Evolutionary conservation across 1,284 basidiomycete species (phyloP).

Genomic region (Jaminaea rosea): DNA sequence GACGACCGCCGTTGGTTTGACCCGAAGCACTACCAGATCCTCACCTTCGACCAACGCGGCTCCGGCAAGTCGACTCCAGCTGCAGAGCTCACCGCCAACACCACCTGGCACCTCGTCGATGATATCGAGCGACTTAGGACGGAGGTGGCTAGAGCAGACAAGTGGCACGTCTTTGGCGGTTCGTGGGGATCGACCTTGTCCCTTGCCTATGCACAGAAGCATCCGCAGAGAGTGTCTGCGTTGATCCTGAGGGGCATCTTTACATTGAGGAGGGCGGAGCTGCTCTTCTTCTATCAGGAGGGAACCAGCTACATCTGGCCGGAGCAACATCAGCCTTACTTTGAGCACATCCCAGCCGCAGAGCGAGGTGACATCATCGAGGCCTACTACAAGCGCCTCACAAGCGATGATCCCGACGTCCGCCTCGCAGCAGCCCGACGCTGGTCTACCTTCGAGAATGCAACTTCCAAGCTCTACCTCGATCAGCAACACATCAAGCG

Average conservation of each 20-base stretch:
- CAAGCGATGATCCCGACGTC: slow-evolving; percentile 62
- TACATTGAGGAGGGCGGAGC: slow-evolving; percentile 68
- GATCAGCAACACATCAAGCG: slow-evolving; percentile 25
- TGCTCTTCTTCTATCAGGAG: slow-evolving; percentile 85
- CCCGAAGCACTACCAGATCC: slow-evolving; percentile 33
- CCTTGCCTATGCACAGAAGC: slow-evolving; percentile 74
- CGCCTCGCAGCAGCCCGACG: slow-evolving; percentile 68
- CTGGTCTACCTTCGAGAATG: slow-evolving; percentile 54
- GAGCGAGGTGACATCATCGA: slow-evolving; percentile 70
- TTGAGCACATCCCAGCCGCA: slow-evolving; percentile 67
- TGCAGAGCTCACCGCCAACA: slow-evolving; percentile 74
- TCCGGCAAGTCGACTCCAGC: slow-evolving; percentile 75
- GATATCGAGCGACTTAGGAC: slow-evolving; percentile 76
- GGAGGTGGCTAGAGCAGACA: slow-evolving; percentile 52
- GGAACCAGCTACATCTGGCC: slow-evolving; percentile 51
- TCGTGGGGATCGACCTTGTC: slow-evolving; percentile 74
- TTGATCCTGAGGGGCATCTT: slow-evolving; percentile 87
- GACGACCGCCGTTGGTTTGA: slow-evolving; percentile 42
- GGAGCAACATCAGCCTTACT: slow-evolving; percentile 53
- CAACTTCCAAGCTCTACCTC: slow-evolving; percentile 37
- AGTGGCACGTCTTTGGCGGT: slow-evolving; percentile 45
- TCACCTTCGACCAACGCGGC: slow-evolving; percentile 54
- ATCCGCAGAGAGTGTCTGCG: slow-evolving; percentile 70
- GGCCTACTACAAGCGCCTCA: slow-evolving; percentile 72
- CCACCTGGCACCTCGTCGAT: slow-evolving; percentile 85